Conservation (phyloP, 2,329 filamentous ascomycete species). For the Claviceps pazoutovae region DNA sequence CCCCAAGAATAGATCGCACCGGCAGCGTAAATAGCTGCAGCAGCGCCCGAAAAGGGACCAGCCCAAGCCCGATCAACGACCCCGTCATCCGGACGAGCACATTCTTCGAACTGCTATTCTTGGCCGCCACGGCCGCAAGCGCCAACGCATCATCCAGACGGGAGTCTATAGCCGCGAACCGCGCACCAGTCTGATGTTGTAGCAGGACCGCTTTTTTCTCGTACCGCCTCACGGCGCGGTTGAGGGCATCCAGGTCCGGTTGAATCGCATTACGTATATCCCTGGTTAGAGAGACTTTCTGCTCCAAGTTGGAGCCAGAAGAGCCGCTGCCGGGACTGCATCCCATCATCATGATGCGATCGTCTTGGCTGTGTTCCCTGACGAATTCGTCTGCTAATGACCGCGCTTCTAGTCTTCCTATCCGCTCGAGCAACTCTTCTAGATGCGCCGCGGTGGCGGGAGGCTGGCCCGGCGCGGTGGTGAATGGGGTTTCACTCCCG, state of each 20-base stretch:
- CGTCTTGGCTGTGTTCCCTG: constrained; percentile 14
- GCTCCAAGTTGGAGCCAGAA: constrained; percentile 18
- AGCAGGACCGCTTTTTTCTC: constrained; percentile 76
- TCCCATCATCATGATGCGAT: constrained; percentile 8
- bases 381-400: constrained; percentile 14
- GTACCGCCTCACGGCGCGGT: constrained; percentile 76
- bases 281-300: constrained; percentile 30
- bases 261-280: constrained; percentile 55
- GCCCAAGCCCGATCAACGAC: constrained; percentile 18
- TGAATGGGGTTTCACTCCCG: constrained; percentile 27
- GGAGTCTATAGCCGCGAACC: constrained; percentile 56
- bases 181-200: constrained; percentile 60
- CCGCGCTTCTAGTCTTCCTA: constrained; percentile 56
- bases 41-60: constrained; percentile 29
- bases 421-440: constrained; percentile 45
- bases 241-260: constrained; percentile 75
- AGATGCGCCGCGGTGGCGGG: constrained; percentile 23
- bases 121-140: constrained; percentile 63
- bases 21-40: constrained; percentile 29
- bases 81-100: constrained; percentile 25
- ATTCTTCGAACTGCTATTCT: constrained; percentile 26
- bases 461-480: constrained; percentile 15
- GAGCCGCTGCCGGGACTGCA: constrained; percentile 9
- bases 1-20: constrained; percentile 23
- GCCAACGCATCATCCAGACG: constrained; percentile 65